Evolutionary conservation across 345 rosid genomes (phyloP).

Genomic region (Eutrema japonicum): DNA sequence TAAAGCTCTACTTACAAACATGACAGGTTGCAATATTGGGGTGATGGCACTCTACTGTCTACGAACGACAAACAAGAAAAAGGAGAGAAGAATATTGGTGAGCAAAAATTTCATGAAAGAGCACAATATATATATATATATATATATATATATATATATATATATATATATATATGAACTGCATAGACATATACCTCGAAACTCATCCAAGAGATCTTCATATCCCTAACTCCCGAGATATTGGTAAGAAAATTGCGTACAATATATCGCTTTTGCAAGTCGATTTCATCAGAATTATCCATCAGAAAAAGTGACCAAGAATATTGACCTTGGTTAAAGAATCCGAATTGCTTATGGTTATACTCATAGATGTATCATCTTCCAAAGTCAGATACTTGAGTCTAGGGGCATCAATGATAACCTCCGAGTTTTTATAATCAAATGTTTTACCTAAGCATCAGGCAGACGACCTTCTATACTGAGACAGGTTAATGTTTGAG

Average conservation of each 20-base stretch:
- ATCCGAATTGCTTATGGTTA: neutral
- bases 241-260: neutral
- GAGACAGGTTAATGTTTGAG: conserved; percentile 1
- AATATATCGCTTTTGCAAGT: neutral
- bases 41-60: neutral
- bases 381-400: neutral
- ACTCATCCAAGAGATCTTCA: too few relatives aligned
- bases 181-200: too few relatives aligned
- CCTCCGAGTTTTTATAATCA: neutral
- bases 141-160: too few relatives aligned
- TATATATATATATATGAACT: too few relatives aligned
- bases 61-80: too few relatives aligned
- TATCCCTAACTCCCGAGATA: neutral
- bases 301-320: neutral
- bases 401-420: conserved; percentile 1
- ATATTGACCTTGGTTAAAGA: neutral
- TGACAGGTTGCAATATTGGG: neutral
- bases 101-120: too few relatives aligned
- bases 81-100: too few relatives aligned
- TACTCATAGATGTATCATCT: neutral
- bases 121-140: too few relatives aligned
- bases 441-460: neutral
- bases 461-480: neutral
- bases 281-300: too few relatives aligned
- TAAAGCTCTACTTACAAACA: neutral